These are phyloP conservation scores for Globisporangium splendens DNA, from an alignment of 352 stramenopile genomes.

Conservation along the genomic window DNA sequence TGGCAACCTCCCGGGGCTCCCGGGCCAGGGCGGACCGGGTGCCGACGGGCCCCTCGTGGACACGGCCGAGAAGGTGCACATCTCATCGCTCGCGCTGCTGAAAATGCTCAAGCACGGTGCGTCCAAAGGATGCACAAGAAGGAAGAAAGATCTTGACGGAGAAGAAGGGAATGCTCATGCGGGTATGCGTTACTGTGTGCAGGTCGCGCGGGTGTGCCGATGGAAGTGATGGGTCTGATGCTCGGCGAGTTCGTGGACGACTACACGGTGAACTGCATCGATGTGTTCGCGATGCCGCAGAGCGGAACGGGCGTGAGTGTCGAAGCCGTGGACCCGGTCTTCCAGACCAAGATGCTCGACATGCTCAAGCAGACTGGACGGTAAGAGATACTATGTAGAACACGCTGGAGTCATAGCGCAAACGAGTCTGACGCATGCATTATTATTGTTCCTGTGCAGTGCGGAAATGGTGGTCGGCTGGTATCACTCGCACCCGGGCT, in stretches of 20 bases:
- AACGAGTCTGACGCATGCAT: neutral
- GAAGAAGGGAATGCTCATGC: neutral
- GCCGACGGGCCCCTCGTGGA: constrained; percentile 93
- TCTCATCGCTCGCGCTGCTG: constrained; percentile 97
- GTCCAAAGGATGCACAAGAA: neutral
- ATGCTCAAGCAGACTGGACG: constrained; percentile 99
- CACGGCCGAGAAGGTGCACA: constrained; percentile 99
- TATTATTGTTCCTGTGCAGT: constrained; percentile 13
- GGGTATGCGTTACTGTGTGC: neutral
- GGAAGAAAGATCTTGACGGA: neutral
- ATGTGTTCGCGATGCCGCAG: constrained; percentile 99
- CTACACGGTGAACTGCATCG: constrained; percentile 99
- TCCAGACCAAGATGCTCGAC: constrained; percentile 99
- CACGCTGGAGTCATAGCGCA: no score
- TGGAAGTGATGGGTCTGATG: constrained; percentile 99
- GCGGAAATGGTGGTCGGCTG: constrained; percentile 95
- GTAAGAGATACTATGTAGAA: no score
- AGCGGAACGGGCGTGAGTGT: constrained; percentile 93
- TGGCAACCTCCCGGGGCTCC: constrained; percentile 76
- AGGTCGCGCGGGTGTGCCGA: constrained; percentile 97
- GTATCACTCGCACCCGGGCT: constrained; percentile 99
- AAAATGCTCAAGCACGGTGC: constrained; percentile 99
- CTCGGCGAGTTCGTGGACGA: constrained; percentile 99
- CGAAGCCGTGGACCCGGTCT: constrained; percentile 99
- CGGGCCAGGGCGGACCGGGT: constrained; percentile 62